phyloP scores from a whole-genome alignment of 78 protist genomes.

The Dictyostelium citrinum region DNA sequence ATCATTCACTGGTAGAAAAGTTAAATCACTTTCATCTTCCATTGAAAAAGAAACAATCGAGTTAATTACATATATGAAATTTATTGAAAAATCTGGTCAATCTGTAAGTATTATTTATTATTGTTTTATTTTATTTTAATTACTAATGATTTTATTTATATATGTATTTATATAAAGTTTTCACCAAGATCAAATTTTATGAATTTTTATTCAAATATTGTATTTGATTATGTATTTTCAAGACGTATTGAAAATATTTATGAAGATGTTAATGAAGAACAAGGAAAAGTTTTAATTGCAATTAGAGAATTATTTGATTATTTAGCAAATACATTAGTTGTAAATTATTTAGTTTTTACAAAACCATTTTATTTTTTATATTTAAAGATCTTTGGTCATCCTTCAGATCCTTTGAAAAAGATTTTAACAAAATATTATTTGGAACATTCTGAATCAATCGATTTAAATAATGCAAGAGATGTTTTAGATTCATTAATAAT shows the following conservation, averaged over 20 bases:
- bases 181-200: neutral
- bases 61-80: neutral
- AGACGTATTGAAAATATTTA: constrained; percentile 10
- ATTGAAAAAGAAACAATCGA: neutral
- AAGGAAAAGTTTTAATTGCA: neutral
- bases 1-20: neutral
- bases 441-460: neutral
- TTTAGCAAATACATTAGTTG: neutral
- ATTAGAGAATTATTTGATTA: neutral
- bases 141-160: too few relatives aligned
- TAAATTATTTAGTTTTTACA: neutral
- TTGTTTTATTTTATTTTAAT: too few relatives aligned
- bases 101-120: neutral
- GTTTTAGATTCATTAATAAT: neutral
- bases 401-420: neutral
- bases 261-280: neutral
- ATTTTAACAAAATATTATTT: neutral
- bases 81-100: constrained; percentile 6
- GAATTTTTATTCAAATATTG: neutral
- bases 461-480: constrained; percentile 9
- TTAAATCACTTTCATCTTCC: neutral
- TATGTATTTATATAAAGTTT: neutral
- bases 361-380: neutral
- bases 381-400: neutral
- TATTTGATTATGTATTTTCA: constrained; percentile 1